Evolutionary conservation across 1,284 basidiomycete genomes (phyloP), one percentile per base, ranked within the genome.

Genomic region (Tilletia setariae): DNA sequence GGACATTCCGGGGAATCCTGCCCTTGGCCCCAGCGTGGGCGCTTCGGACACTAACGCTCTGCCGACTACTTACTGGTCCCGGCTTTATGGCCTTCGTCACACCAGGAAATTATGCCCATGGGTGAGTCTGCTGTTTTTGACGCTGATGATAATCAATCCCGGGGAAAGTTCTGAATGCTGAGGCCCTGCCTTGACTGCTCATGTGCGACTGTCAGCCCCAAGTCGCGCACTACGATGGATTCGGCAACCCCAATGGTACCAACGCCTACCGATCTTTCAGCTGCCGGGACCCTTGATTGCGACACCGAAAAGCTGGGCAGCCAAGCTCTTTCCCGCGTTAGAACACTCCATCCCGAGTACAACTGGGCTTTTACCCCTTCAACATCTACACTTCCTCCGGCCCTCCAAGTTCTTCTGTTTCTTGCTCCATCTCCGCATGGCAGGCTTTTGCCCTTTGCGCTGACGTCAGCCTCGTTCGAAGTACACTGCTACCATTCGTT

Each of bases 91-190:
- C 8, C 23, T 59, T 16, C 53, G 53, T 1, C 53, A 59, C 25
- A 59, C 53, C 16, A 21, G 53, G 23, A 59, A 59, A 30, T 30
- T 59, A 9, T 59, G 53, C 53, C 53, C 53, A 8, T 59, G 53
- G 53, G 43, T 44, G 19, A 9, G 43, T 44, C 11, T 19, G 9
- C 19, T 9, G 43, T 44, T 44, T 44, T 19, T n/a, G n/a, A n/a
- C n/a, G n/a, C n/a, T n/a, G n/a, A n/a, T 44, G 9, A 9, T 44
- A 19, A 44, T 19, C 43, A 19, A 11, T 44, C 43, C 19, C 19
- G 43, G 9, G 19, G 43, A 9, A 11, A 9, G 9, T 44, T 9
- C 19, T 44, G 9, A 9, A 19, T 44, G 19, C 19, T 44, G 43
- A 44, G 11, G 43, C 43, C 19, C 11, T 9, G 11, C 19, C 43